Conservation (phyloP, 2,329 filamentous ascomycete genomes). For the Colletotrichum noveboracense region DNA sequence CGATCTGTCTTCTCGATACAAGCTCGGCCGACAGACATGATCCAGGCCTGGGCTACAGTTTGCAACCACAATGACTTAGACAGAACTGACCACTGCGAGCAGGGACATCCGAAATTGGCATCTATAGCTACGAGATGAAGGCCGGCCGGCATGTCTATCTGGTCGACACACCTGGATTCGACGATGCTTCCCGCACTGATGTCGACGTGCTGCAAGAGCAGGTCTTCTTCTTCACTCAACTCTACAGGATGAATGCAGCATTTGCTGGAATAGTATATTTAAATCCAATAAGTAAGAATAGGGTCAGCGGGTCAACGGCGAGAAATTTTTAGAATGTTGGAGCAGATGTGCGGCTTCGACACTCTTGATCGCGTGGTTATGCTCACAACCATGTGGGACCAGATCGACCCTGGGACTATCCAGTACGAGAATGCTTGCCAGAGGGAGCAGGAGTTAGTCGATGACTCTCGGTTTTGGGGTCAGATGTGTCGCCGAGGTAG, state of each 20-base stretch:
- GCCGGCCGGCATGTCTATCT: neutral
- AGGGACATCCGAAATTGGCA: neutral
- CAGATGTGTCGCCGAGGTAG: neutral
- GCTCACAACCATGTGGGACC: too few species aligned
- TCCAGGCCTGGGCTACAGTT: too few species aligned
- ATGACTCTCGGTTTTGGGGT: fast-evolving
- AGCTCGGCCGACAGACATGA: fast-evolving
- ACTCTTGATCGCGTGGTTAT: too few species aligned
- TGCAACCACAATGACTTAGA: too few species aligned
- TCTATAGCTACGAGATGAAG: neutral
- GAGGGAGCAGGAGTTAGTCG: neutral
- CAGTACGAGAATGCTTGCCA: neutral
- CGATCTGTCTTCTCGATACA: too few species aligned
- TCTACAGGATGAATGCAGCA: too few species aligned
- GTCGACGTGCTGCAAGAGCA: neutral
- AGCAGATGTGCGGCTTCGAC: too few species aligned
- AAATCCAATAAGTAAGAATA: too few species aligned
- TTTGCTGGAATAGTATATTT: too few species aligned
- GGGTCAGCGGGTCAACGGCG: too few species aligned
- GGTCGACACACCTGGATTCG: neutral
- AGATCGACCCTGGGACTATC: neutral
- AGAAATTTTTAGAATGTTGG: too few species aligned
- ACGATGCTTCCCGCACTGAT: neutral
- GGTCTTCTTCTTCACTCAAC: neutral
- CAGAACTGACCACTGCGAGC: too few species aligned